Evolutionary conservation across 768 basidiomycete species (phyloP).

Genomic region (Kwoniella europaea): DNA sequence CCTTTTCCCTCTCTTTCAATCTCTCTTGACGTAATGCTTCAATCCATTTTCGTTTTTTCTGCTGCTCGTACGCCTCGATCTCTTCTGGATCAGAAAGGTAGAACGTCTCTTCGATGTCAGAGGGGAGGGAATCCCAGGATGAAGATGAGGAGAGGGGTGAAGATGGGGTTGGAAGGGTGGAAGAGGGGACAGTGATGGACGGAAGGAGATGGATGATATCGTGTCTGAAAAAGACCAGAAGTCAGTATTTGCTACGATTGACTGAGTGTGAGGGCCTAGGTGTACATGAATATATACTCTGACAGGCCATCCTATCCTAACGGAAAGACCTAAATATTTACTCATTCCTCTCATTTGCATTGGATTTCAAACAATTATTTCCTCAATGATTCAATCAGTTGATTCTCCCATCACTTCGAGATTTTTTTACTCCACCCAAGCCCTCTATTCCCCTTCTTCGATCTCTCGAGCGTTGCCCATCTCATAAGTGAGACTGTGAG

Average conservation of each 20-base stretch:
- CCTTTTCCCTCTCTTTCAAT: slow-evolving; percentile 59
- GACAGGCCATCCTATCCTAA: too few species aligned
- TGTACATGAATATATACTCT: slow-evolving; percentile 6
- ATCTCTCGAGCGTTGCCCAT: too few species aligned
- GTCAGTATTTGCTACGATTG: neutral
- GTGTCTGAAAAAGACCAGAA: slow-evolving; percentile 63
- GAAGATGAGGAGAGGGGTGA: slow-evolving; percentile 61
- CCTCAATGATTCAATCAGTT: too few species aligned
- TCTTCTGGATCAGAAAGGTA: slow-evolving; percentile 71
- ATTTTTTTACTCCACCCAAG: too few species aligned
- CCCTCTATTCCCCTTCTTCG: too few species aligned
- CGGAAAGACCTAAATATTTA: too few species aligned
- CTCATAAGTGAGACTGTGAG: neutral
- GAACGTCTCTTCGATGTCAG: slow-evolving; percentile 83
- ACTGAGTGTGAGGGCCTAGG: neutral
- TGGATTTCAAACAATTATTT: too few species aligned
- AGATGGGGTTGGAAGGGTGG: neutral
- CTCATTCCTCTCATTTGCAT: too few species aligned
- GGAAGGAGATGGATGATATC: slow-evolving; percentile 79
- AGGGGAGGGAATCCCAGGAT: slow-evolving; percentile 79
- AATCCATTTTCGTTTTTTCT: slow-evolving; percentile 70
- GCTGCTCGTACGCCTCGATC: slow-evolving; percentile 68
- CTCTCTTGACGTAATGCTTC: slow-evolving; percentile 70
- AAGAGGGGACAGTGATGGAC: slow-evolving; percentile 52
- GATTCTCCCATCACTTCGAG: too few species aligned